Evolutionary conservation across 257 asterid genomes (phyloP).

Genomic region (Eucommia ulmoides): DNA sequence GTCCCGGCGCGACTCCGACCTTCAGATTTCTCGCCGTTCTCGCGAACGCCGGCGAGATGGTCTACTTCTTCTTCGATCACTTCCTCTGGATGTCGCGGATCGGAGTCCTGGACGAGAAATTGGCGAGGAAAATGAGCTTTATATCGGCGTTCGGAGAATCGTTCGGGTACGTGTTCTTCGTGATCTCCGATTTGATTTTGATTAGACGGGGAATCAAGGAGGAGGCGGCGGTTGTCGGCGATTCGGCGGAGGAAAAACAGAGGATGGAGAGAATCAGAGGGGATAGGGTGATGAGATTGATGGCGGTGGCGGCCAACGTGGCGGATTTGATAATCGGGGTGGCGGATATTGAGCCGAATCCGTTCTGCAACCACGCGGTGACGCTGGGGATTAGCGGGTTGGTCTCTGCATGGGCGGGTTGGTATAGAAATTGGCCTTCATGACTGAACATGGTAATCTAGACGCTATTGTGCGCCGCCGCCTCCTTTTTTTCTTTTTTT

Average conservation of each 20-base stretch:
- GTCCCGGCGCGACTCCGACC: conserved; percentile 38
- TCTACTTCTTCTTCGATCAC: conserved; percentile 79
- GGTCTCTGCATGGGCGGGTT: conserved; percentile 99
- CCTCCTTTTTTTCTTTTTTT: too few relatives aligned
- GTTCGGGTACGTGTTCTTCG: conserved; percentile 61
- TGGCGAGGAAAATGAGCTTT: conserved; percentile 65
- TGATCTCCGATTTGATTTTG: conserved; percentile 42
- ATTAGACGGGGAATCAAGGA: conserved; percentile 47
- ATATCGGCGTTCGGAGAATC: conserved; percentile 29
- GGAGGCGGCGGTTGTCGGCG: conserved; percentile 25
- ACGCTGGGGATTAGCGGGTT: conserved; percentile 79
- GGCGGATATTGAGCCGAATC: conserved; percentile 92
- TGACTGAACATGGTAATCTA: too few relatives aligned
- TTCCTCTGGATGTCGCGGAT: conserved; percentile 73
- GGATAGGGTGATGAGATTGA: conserved; percentile 20
- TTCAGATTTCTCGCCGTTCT: conserved; percentile 58
- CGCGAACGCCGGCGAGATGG: conserved; percentile 83
- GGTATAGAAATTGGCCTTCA: conserved; percentile 98
- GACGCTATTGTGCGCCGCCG: too few relatives aligned
- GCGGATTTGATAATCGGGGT: conserved; percentile 71
- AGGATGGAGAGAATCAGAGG: conserved; percentile 33
- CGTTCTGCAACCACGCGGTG: conserved; percentile 68
- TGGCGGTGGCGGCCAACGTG: conserved; percentile 82
- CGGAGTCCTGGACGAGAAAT: conserved; percentile 47
- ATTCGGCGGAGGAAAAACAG: conserved; percentile 10